phyloP scores from a whole-genome alignment of 2,329 filamentous ascomycete species.

The Pezicula rhizophila region DNA sequence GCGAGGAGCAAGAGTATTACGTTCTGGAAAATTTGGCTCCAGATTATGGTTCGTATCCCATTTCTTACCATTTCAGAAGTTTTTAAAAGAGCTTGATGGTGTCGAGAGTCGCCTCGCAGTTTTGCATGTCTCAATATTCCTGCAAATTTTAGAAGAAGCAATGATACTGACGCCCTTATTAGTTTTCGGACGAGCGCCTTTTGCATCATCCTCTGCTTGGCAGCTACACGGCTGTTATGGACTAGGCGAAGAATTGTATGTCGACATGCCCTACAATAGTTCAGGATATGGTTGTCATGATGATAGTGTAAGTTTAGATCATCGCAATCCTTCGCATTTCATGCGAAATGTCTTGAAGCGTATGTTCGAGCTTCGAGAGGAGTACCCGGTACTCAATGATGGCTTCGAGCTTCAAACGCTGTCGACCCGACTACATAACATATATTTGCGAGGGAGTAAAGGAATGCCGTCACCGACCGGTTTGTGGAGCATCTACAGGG shows the following conservation, averaged over 20 bases:
- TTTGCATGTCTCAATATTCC: no score
- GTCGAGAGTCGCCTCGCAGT: no score
- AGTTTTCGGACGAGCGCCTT: conserved; percentile 57
- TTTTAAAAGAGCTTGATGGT: no score
- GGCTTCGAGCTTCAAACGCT: conserved; percentile 49
- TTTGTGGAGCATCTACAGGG: conserved; percentile 54
- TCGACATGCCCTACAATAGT: conserved; percentile 49
- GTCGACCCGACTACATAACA: conserved; percentile 39
- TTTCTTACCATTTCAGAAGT: no score
- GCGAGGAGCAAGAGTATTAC: conserved; percentile 61
- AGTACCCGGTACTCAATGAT: conserved; percentile 53
- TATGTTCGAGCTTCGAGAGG: conserved; percentile 52
- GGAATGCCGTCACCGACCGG: conserved; percentile 47
- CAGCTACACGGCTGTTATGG: conserved; percentile 58
- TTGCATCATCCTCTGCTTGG: conserved; percentile 56
- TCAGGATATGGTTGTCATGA: conserved; percentile 50
- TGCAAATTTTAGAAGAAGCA: no score
- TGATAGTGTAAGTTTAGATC: conserved; percentile 41
- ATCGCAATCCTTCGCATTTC: conserved; percentile 55
- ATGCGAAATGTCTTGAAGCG: conserved; percentile 53
- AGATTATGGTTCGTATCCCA: conserved; percentile 39
- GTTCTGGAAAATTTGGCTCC: conserved; percentile 55
- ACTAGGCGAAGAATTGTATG: conserved; percentile 49
- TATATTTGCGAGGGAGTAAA: conserved; percentile 48
- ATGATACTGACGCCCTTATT: no score